Base-by-base conservation (phyloP, 2,329 filamentous ascomycete genomes). In the Oidium heveae region DNA sequence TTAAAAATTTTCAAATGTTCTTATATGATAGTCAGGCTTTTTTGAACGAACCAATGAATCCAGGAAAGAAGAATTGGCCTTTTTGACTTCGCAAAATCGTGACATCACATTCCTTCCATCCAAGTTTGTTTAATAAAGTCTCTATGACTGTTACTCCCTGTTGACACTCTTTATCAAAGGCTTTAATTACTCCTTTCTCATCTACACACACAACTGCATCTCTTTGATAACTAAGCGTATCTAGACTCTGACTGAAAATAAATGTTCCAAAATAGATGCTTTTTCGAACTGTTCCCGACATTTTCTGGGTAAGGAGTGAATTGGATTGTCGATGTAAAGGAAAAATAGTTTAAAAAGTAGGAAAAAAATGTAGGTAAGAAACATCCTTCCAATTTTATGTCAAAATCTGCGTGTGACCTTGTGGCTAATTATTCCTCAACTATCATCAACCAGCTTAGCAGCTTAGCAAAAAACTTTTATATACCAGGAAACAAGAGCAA, bases 51-150 rank as follows among this genome's bases (percentile, higher is more conserved):
- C 81, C 82, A 57, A 91, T 79, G 63, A 89, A 87, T 6, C 85
- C 85, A 0, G 85, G 85, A 61, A 91, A 89, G 71, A 86, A 87
- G 69, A 89, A 89, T 55, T 83, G 75, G 12, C 74, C 73, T 4
- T 70, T 69, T 46, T 66, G 62, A 16, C 58, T 54, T 32, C 46
- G 53, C 32, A 54, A 43, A 2, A 63, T 55, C 1, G 51, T 57
- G 49, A 61, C 57, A 18, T 62, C 59, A 22, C 60, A 59, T 12
- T 57, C 56, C 63, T 68, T 16, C 66, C 66, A 66, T 16, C 59
- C 66, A 59, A 58, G 59, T 57, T 53, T 61, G 54, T 57, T 68
- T 56, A 58, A 68, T 55, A 39, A 52, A 52, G 15, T 59, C 63
- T 57, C 64, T 57, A 58, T 68, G 63, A 39, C 63, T 58, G 16